Base-by-base conservation (phyloP, 2,329 filamentous ascomycete genomes). In the Nemania sp. region DNA sequence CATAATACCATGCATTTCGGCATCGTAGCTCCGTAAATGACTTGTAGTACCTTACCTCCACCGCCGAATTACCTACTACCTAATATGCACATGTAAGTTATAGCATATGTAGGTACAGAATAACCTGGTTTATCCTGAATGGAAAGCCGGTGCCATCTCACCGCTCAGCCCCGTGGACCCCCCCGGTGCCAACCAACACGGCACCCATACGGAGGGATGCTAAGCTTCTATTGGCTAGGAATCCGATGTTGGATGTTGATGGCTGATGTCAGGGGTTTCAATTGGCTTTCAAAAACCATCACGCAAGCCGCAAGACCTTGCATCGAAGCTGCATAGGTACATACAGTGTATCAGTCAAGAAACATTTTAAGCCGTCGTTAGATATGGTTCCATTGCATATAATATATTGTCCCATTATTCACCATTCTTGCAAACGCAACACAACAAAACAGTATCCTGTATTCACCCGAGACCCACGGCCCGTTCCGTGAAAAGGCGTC, bases 81-180 rank as follows among this genome's bases (percentile, higher is more conserved):
- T n/a, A n/a, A n/a, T n/a, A n/a, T n/a, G n/a, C n/a, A n/a, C n/a
- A n/a, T 57, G 55, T 43, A 35, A 27, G 13, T 41, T 15, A 41
- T 20, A 29, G 7, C 49, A 20, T 24, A 35, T 35, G 32, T 32
- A 35, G 2, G 32, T 35, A 35, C 32, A 35, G 32, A 35, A 41
- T 18, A 41, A 41, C 38, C 38, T 41, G 38, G 22, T 66, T 62
- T 62, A 57, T n/a, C 64, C 60, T 54, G 52, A 70, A n/a, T n/a
- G n/a, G n/a, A 64, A 55, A 69, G 63, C 55, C 56, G 54, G 59
- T 57, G 32, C 62, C 53, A 27, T 70, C 66, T 68, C 68, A 70
- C 68, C 68, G 66, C 68, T 63, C 58, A 68, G 66, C 43, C 68
- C 68, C 66, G 51, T 62, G 29, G n/a, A 61, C 22, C 26, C 49